Evolutionary conservation across 2,329 filamentous ascomycete genomes (phyloP).

Genomic region (Diaporthe helianthi): DNA sequence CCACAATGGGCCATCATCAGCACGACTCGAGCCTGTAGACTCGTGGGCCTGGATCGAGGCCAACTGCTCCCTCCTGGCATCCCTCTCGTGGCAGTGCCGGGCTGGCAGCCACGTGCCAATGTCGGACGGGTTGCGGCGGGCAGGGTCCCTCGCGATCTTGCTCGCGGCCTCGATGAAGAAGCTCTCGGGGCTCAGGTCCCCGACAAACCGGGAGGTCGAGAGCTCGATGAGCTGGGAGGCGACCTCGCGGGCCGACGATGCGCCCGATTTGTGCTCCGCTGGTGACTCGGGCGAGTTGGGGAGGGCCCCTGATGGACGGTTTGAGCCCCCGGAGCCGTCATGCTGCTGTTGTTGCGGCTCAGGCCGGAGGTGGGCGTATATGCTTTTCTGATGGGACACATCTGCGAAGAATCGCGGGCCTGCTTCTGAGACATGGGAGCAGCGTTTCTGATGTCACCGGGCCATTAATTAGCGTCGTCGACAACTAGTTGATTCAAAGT

Average conservation of each 20-base stretch:
- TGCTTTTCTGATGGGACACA: conserved; percentile 1
- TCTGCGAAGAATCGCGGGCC: conserved; percentile 9
- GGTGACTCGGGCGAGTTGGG: conserved; percentile 37
- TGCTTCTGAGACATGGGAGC: conserved; percentile 40
- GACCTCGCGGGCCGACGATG: conserved; percentile 38
- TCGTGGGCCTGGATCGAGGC: not conserved
- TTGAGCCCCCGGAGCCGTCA: conserved; percentile 29
- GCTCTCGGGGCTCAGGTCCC: conserved; percentile 42
- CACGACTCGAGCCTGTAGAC: not conserved
- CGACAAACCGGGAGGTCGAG: conserved; percentile 46
- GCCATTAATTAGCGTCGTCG: not conserved
- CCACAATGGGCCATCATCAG: not conserved
- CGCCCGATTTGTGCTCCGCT: conserved; percentile 35
- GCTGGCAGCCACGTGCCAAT: conserved; percentile 42
- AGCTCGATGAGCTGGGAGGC: conserved; percentile 42
- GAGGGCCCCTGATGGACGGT: conserved; percentile 36
- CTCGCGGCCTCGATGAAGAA: conserved; percentile 42
- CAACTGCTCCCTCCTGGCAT: not conserved
- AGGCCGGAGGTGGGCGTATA: not conserved
- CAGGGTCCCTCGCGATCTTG: not conserved
- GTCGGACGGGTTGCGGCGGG: conserved; percentile 24
- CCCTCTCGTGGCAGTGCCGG: conserved; percentile 43
- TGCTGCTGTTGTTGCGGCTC: conserved; percentile 11
- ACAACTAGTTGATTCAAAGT: not conserved
- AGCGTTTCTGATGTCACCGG: conserved; percentile 35